A percentile compares a stretch with the other conserved stretches of the same genome.
These are phyloP conservation scores for Talaromyces stipitatus DNA, from an alignment of 495 filamentous ascomycete species.

Conservation along the genomic window DNA sequence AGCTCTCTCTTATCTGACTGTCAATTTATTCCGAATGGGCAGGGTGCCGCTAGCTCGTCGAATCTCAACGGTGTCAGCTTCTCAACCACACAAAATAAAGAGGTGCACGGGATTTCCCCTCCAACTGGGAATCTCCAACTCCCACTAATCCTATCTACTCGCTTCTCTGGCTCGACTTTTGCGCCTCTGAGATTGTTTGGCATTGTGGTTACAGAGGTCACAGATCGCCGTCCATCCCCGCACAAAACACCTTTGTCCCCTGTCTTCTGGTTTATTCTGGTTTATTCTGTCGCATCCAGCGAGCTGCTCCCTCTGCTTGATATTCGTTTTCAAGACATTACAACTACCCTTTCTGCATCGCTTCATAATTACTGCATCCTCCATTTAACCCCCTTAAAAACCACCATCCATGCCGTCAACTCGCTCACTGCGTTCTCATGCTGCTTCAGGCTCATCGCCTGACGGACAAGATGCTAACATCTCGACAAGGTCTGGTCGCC, in stretches of 20 bases:
- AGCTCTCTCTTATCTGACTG: background rate
- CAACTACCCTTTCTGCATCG: background rate
- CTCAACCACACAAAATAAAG: background rate
- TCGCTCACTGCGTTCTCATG: constrained; percentile 43
- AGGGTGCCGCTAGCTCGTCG: background rate
- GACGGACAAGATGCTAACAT: constrained; percentile 32
- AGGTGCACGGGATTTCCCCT: background rate
- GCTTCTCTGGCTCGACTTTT: background rate
- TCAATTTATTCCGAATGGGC: constrained; percentile 1
- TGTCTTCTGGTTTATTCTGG: constrained; percentile 7
- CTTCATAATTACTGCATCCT: constrained; percentile 6
- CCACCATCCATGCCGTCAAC: constrained; percentile 45
- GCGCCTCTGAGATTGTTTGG: background rate
- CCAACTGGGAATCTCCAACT: background rate
- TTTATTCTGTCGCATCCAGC: constrained; percentile 7
- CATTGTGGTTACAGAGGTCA: background rate
- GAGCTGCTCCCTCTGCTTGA: constrained; percentile 3
- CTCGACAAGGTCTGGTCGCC: constrained; percentile 25
- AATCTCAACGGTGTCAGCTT: background rate
- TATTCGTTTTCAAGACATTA: background rate
- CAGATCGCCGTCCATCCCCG: background rate
- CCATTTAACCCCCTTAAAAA: no score
- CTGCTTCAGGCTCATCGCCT: constrained; percentile 27
- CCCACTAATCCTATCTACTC: background rate
- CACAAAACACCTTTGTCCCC: constrained; percentile 3